Base-by-base conservation (phyloP, 2,329 filamentous ascomycete genomes). In the Seiridium cupressi region DNA sequence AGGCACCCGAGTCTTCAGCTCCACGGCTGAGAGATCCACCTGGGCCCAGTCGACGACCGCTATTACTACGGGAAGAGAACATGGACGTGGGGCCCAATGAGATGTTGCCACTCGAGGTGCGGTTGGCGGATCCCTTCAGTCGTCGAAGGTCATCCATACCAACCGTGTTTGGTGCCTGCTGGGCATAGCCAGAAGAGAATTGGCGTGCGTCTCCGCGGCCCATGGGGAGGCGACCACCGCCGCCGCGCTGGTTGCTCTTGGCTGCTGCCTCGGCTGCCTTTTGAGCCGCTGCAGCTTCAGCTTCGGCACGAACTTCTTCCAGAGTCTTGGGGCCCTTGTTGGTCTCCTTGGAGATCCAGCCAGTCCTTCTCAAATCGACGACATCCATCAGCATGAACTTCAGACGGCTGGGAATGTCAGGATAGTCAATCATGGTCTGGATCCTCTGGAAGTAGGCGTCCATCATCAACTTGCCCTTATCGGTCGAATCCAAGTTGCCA, bases 281-380 rank as follows among this genome's bases (percentile, higher is more conserved):
- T 66, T 90, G 88, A 49, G 90, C 90, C 63, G 89, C 89, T 57
- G 86, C 83, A 65, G 92, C 92, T 78, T 93, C 90, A 61, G 85
- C 85, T 76, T 92, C 89, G 67, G 89, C 89, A 73, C 93, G 91
- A 66, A 99, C 91, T 78, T 98, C 91, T 3, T 93, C 88, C 57
- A 99, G 90, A 7, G 95, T 99, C 88, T 97, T 97, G 61, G 95
- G 95, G 44, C 95, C 95, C 82, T 98, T 98, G 78, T 93, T 90
- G 58, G 81, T 79, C 73, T 96, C 92, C 83, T 97, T 97, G 60
- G 92, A 93, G 62, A 84, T 77, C 95, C 95, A 99, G 73, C 85
- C 82, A 57, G 82, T 80, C 72, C 77, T 86, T 66, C 95, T 89
- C 65, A 99, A 82, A 74, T 99, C 95, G 60, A 96, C 75, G 59